Evolutionary conservation across 2,329 filamentous ascomycete genomes (phyloP).

Genomic region (Bipolaris zeicola): DNA sequence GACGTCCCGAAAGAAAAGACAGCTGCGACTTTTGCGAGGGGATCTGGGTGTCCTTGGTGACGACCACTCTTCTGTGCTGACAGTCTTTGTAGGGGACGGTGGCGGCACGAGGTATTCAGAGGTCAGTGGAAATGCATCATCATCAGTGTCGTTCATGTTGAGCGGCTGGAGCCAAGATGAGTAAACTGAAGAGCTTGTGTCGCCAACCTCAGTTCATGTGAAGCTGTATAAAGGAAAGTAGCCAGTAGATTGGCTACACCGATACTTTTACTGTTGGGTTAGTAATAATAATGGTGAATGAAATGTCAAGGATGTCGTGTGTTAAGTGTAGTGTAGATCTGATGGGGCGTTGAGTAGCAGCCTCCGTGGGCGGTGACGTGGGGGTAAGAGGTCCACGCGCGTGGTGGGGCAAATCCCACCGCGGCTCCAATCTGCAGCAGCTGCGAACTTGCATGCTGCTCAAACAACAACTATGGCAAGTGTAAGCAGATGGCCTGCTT

Average conservation of each 20-base stretch:
- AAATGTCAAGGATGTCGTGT: constrained; percentile 25
- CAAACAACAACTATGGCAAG: constrained; percentile 46
- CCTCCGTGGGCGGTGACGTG: constrained; percentile 24
- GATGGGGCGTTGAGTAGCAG: constrained; percentile 14
- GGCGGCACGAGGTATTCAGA: constrained; percentile 39
- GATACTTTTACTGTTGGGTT: constrained; percentile 40
- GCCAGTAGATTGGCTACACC: constrained; percentile 16
- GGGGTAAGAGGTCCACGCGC: constrained; percentile 31
- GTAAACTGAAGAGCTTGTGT: constrained; percentile 2
- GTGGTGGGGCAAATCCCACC: constrained; percentile 38
- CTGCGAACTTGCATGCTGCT: constrained; percentile 14
- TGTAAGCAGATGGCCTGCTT: constrained; percentile 36
- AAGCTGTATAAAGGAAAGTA: constrained; percentile 20
- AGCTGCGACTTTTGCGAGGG: constrained; percentile 38
- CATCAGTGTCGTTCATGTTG: constrained; percentile 32
- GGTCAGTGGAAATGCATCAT: constrained; percentile 19
- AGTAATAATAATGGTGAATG: constrained; percentile 39
- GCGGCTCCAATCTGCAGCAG: constrained; percentile 25
- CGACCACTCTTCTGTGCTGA: constrained; percentile 40
- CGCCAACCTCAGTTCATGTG: constrained; percentile 31
- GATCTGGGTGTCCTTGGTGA: constrained; percentile 41
- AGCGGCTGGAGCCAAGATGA: constrained; percentile 12
- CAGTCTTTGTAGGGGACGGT: constrained; percentile 43
- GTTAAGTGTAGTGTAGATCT: constrained; percentile 13
- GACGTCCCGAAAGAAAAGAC: constrained; percentile 28